phyloP scores from a whole-genome alignment of 441 rosid species.

The Aquilaria agallochum region DNA sequence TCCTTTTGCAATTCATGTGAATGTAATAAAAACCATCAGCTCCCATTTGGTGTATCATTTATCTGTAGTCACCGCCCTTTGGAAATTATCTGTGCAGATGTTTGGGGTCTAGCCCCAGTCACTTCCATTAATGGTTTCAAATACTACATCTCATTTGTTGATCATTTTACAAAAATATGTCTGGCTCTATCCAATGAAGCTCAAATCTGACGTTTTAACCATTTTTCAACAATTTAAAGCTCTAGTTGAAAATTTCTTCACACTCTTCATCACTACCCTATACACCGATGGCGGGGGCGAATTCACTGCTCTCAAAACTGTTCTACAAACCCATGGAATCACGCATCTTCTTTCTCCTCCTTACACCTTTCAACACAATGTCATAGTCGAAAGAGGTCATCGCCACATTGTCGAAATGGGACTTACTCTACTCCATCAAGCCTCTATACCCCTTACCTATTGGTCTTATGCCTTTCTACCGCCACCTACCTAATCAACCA shows the following conservation, averaged over 20 bases:
- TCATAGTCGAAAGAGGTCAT: background rate
- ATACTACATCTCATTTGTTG: background rate
- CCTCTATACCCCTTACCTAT: too few species aligned
- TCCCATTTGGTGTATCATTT: too few species aligned
- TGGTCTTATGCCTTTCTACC: too few species aligned
- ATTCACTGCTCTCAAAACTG: background rate
- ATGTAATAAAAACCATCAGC: too few species aligned
- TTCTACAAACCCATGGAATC: background rate
- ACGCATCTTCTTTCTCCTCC: background rate
- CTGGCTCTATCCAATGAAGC: background rate
- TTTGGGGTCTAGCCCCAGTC: background rate
- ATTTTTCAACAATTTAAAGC: constrained; percentile 1
- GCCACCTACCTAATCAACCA: too few species aligned
- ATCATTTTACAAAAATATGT: constrained; percentile 1
- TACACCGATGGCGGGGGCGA: constrained; percentile 1
- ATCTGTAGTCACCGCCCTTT: too few species aligned
- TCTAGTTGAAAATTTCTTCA: background rate
- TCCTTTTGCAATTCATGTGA: too few species aligned
- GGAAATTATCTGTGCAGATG: too few species aligned
- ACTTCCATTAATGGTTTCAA: background rate
- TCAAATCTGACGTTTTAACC: background rate
- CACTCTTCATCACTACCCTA: background rate
- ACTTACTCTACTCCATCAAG: too few species aligned
- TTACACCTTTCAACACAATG: background rate
- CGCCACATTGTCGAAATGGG: too few species aligned